phyloP scores from a whole-genome alignment of 495 filamentous ascomycete genomes.

The Penicillium cosmopolitanum region DNA sequence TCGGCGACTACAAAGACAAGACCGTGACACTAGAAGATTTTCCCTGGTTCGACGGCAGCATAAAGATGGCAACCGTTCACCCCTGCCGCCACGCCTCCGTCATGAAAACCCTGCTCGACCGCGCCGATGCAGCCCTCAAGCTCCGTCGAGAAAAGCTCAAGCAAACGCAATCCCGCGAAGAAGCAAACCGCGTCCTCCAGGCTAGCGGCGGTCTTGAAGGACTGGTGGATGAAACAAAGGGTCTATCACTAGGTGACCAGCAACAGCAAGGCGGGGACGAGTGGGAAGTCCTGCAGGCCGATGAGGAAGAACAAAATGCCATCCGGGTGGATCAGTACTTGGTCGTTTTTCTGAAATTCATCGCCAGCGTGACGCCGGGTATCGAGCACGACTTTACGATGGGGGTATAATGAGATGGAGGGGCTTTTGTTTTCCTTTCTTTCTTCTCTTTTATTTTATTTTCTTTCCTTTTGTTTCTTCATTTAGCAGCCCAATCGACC shows the following conservation, averaged over 20 bases:
- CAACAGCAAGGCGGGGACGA: constrained; percentile 71
- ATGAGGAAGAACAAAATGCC: constrained; percentile 79
- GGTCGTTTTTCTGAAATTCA: constrained; percentile 97
- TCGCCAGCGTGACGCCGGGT: constrained; percentile 93
- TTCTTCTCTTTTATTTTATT: neutral
- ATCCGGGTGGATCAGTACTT: constrained; percentile 97
- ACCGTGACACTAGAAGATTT: constrained; percentile 99
- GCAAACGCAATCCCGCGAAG: constrained; percentile 48
- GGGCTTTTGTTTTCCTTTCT: neutral
- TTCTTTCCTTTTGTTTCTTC: constrained; percentile 2
- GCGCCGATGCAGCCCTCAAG: constrained; percentile 91
- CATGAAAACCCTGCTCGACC: constrained; percentile 97
- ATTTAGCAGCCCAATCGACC: too few species aligned
- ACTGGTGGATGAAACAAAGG: constrained; percentile 62
- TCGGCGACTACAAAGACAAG: constrained; percentile 99
- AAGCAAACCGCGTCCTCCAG: constrained; percentile 32
- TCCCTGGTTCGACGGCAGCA: constrained; percentile 76
- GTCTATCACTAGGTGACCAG: constrained; percentile 45
- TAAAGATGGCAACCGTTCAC: constrained; percentile 96
- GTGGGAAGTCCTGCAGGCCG: constrained; percentile 78
- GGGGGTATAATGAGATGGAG: constrained; percentile 65
- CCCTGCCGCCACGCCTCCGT: constrained; percentile 92
- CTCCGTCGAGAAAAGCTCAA: constrained; percentile 80
- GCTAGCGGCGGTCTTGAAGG: constrained; percentile 66
- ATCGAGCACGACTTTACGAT: constrained; percentile 99